Conservation (phyloP, 2,329 filamentous ascomycete genomes). For the Xylaria sp. region DNA sequence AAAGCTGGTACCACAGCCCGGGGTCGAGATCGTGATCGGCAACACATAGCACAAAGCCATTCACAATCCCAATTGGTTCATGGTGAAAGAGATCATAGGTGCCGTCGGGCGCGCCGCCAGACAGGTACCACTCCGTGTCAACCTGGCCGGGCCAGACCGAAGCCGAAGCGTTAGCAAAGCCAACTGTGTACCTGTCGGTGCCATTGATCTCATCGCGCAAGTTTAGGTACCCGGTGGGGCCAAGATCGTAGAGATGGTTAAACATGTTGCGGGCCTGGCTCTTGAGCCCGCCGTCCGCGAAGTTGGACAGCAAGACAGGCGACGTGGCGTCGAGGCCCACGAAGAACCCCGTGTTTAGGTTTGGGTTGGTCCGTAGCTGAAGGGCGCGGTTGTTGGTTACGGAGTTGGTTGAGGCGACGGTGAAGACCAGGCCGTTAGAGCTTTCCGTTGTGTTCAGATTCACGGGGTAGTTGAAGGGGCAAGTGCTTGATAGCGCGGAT, state of each 20-base stretch:
- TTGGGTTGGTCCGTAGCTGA: conserved; percentile 39
- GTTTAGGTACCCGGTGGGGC: conserved; percentile 40
- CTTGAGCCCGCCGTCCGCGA: conserved; percentile 32
- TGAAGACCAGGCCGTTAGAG: conserved; percentile 38
- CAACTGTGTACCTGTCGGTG: conserved; percentile 36
- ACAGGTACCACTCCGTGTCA: conserved; percentile 37
- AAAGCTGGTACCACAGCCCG: conserved; percentile 41
- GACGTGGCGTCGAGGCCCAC: conserved; percentile 41
- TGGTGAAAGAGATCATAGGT: conserved; percentile 37
- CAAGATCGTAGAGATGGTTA: conserved; percentile 41
- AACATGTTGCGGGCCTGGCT: conserved; percentile 28
- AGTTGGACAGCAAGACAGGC: conserved; percentile 37
- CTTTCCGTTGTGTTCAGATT: conserved; percentile 39
- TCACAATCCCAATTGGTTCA: conserved; percentile 17
- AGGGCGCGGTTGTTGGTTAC: conserved; percentile 40
- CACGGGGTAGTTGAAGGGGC: conserved; percentile 41
- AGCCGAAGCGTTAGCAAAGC: conserved; percentile 39
- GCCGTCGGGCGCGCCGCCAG: conserved; percentile 28
- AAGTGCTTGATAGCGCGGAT: conserved; percentile 30
- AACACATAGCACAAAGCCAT: conserved; percentile 40
- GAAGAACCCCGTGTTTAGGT: conserved; percentile 26
- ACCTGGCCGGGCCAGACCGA: conserved; percentile 37
- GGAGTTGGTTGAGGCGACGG: conserved; percentile 36
- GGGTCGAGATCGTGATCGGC: conserved; percentile 36
- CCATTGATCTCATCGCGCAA: conserved; percentile 37